Evolutionary conservation across 2,329 filamentous ascomycete species (phyloP).

Genomic region (Exophiala aquamarina): DNA sequence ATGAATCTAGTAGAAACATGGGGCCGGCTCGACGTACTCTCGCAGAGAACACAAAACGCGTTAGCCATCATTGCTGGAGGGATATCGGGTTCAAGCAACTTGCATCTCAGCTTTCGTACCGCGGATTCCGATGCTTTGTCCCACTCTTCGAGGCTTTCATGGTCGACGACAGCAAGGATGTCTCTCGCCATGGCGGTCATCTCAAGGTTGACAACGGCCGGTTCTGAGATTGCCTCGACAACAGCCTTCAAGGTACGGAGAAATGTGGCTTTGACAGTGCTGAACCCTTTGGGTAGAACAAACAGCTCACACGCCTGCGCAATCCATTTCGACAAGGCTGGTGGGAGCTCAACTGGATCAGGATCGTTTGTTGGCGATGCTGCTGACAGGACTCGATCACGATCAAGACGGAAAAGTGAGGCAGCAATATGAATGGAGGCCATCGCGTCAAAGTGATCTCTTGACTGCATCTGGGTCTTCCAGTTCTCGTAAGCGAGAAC

Average conservation of each 20-base stretch:
- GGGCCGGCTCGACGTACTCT: not conserved
- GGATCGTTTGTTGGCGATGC: not conserved
- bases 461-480: conserved; percentile 1
- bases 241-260: not conserved
- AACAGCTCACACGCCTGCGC: not conserved
- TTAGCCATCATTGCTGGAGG: not conserved
- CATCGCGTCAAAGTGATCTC: not conserved
- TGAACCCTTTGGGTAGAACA: not conserved
- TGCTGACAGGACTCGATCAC: not conserved
- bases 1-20: not conserved
- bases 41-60: not conserved
- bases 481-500: not conserved
- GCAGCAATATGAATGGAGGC: not conserved
- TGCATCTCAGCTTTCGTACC: not conserved
- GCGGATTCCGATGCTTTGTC: not conserved
- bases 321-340: not conserved
- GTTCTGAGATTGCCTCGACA: not conserved
- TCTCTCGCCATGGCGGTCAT: not conserved
- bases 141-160: not conserved
- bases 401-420: not conserved
- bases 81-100: not conserved
- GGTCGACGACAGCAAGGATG: not conserved
- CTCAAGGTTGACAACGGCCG: not conserved
- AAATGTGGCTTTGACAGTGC: not conserved
- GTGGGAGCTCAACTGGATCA: not conserved